phyloP scores from a whole-genome alignment of 2,329 filamentous ascomycete species.

The Pseudogymnoascus sp. region DNA sequence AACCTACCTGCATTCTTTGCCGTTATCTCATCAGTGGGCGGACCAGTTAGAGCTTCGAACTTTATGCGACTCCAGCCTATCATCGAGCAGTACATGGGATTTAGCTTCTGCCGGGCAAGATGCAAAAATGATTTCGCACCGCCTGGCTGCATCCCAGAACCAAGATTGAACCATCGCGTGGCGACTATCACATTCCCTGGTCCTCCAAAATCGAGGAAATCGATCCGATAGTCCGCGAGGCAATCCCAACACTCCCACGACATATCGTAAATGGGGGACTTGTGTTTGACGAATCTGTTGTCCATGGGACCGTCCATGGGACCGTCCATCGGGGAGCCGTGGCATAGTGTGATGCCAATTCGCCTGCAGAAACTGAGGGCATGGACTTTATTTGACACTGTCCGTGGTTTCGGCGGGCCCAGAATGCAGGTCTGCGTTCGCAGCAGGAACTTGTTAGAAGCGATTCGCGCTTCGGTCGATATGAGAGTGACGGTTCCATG shows the following conservation, averaged over 20 bases:
- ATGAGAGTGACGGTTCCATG: constrained; percentile 13
- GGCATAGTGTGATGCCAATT: constrained; percentile 3
- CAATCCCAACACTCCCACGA: constrained; percentile 15
- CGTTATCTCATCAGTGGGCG: background rate
- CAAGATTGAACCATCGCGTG: constrained; percentile 18
- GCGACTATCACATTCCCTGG: constrained; percentile 12
- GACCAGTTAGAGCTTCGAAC: background rate
- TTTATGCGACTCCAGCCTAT: background rate
- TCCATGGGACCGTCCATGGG: constrained; percentile 12
- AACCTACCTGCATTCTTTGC: background rate
- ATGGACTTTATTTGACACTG: background rate
- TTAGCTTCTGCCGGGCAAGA: background rate
- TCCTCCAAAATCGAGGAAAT: constrained; percentile 15
- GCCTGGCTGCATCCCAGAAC: constrained; percentile 14
- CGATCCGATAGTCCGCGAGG: constrained; percentile 16
- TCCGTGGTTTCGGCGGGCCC: constrained; percentile 9
- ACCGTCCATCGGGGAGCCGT: constrained; percentile 9
- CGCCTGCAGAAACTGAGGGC: background rate
- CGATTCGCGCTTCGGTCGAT: constrained; percentile 17
- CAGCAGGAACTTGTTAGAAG: constrained; percentile 17
- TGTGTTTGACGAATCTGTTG: constrained; percentile 9
- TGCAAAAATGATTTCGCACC: constrained; percentile 13
- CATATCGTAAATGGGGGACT: background rate
- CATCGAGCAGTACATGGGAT: background rate
- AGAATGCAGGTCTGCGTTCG: constrained; percentile 19